phyloP scores from a whole-genome alignment of 495 filamentous ascomycete species.

The Hypoxylon lenormandii region DNA sequence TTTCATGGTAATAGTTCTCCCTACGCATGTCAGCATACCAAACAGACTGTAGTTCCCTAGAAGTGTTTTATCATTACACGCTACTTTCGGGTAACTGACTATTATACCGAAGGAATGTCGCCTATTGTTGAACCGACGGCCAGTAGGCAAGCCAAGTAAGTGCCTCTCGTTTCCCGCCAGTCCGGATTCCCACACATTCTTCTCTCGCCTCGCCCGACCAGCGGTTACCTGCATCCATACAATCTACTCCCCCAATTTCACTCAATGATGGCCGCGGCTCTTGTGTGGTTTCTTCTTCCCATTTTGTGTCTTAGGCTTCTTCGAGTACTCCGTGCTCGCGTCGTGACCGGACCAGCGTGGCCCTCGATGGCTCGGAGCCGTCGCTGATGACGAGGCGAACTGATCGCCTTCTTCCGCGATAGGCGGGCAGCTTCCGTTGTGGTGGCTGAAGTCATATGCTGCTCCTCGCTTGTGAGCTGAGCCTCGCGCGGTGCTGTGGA shows the following conservation, averaged over 20 bases:
- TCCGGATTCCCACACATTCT: neutral
- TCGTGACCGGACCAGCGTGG: constrained; percentile 45
- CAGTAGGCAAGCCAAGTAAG: constrained; percentile 12
- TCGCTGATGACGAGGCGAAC: constrained; percentile 32
- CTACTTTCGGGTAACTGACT: constrained; percentile 31
- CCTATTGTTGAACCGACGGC: constrained; percentile 19
- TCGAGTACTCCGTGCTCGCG: constrained; percentile 41
- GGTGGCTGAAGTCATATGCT: constrained; percentile 42
- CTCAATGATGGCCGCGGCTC: constrained; percentile 42
- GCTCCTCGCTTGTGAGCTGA: constrained; percentile 41
- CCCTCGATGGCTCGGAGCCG: constrained; percentile 32
- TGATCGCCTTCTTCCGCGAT: constrained; percentile 42
- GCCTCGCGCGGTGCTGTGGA: constrained; percentile 33
- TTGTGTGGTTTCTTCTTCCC: constrained; percentile 51
- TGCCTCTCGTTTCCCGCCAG: constrained; percentile 3
- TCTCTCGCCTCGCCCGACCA: neutral
- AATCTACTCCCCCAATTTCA: neutral
- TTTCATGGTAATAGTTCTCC: neutral
- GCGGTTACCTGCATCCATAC: constrained; percentile 22
- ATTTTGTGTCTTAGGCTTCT: constrained; percentile 44
- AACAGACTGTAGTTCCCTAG: constrained; percentile 1
- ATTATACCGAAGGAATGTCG: constrained; percentile 33
- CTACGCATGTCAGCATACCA: neutral
- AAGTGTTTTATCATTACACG: constrained; percentile 3
- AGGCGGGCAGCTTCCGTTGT: constrained; percentile 38